Base-by-base conservation (phyloP, 1,284 basidiomycete genomes). In the Singerocomus rubriflavus region DNA sequence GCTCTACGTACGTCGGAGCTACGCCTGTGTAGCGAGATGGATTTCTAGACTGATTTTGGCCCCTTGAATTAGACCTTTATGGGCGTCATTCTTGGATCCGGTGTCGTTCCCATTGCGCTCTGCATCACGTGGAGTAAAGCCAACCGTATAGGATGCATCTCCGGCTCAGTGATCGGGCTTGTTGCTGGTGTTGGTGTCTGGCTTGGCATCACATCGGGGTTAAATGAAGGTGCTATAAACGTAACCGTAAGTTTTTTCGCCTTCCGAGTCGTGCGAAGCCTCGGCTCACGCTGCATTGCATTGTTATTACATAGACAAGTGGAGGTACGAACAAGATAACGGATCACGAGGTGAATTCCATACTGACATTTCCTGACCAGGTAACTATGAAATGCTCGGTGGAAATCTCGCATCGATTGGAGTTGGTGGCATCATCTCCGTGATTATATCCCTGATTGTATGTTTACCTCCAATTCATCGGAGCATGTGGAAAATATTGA, bases 341-440 rank as follows among this genome's bases (percentile, higher is more conserved):
- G 30, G 32, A 14, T 2, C 4, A 41, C 10, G 7, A 29, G 13
- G 12, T 21, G 12, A 14, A 12, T 17, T 49, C n/a, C 29, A 46
- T 40, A 21, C 31, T 55, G 34, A 57, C 25, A 21, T 29, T 37
- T 44, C 29, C 11, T 33, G 37, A 75, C 73, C 25, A 64, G 84
- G 86, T 17, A 86, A 93, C 69, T 84, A 84, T 43, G 84, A 88
- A 61, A 90, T 90, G 86, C 76, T 96, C 14, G 85, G 92, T 0
- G 93, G 93, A 6, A 95, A 96, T 70, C 72, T 96, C 12, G 87
- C 90, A 1, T 85, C 92, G 0, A 91, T 98, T 58, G 84, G 84
- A 17, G 77, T 91, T 21, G 90, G 92, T 7, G 88, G 79, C 1
- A 84, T 97, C 52, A 74, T 97, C 58, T 80, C 90, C 0, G 72